Evolutionary conservation across 768 basidiomycete genomes (phyloP).

Genomic region (Pseudohyphozyma bogoriensis): DNA sequence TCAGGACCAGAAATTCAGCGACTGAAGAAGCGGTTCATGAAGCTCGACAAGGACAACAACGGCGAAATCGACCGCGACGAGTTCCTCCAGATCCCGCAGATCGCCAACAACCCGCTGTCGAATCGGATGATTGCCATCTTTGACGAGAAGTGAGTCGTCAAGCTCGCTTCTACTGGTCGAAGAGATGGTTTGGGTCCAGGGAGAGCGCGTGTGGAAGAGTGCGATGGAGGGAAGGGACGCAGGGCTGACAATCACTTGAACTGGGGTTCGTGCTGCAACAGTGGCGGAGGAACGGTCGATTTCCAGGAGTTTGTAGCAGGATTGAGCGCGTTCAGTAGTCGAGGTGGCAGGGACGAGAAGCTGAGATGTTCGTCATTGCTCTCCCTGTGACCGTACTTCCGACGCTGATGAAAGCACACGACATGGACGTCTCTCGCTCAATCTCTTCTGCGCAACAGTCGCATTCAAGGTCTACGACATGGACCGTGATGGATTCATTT

Average conservation of each 20-base stretch:
- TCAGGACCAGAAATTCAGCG: slow-evolving; percentile 86
- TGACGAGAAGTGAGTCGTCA: slow-evolving; percentile 79
- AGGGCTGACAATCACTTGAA: not conserved
- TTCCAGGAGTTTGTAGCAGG: slow-evolving; percentile 99
- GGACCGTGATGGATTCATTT: slow-evolving; percentile 93
- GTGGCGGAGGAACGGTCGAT: slow-evolving; percentile 96
- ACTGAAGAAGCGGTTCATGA: slow-evolving; percentile 98
- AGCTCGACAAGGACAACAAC: slow-evolving; percentile 94
- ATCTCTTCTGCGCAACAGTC: slow-evolving; percentile 47
- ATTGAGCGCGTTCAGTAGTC: slow-evolving; percentile 90
- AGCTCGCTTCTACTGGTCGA: not conserved
- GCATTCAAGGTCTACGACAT: slow-evolving; percentile 99
- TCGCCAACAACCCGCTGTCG: slow-evolving; percentile 92
- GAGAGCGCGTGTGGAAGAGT: not conserved
- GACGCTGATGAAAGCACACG: not conserved
- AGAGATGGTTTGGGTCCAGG: not conserved
- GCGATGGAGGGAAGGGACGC: not conserved
- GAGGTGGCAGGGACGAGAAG: slow-evolving; percentile 95
- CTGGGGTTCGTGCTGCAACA: slow-evolving; percentile 38
- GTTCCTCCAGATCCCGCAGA: slow-evolving; percentile 97
- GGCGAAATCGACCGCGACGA: slow-evolving; percentile 98
- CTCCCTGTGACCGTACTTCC: not conserved
- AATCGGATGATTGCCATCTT: slow-evolving; percentile 99
- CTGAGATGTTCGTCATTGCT: slow-evolving; percentile 60
- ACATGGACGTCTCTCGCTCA: not conserved